Base-by-base conservation (phyloP, 352 stramenopile genomes). In the Phytophthora pisi region DNA sequence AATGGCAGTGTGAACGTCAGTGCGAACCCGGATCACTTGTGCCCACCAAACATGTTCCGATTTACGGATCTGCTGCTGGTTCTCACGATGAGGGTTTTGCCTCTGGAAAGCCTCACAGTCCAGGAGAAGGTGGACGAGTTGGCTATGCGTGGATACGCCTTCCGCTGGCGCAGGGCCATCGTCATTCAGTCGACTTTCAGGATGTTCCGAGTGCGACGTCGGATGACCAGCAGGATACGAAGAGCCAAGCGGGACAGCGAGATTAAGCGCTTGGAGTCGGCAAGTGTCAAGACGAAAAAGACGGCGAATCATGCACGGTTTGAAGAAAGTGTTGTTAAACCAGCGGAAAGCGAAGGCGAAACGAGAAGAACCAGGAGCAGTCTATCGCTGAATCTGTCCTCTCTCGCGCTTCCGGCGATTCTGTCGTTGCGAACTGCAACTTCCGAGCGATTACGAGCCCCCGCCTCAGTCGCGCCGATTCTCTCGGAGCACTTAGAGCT, bases 91-190 rank as follows among this genome's bases (percentile, higher is more conserved):
- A 77, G 87, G 26, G 83, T 90, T 30, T 64, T 93, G 2, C 87
- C 85, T 4, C 57, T 90, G 6, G 85, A 92, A 11, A 85, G 85
- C 38, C 64, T 92, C 28, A 92, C 87, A 1, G 84, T 95, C 1
- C 79, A 89, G 49, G 87, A 93, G 49, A 95, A 95, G 75, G 87
- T 95, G 5, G 82, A 93, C 46, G 87, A 95, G 47, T 66, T 95
- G 1, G 84, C 85, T 0, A 84, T 93, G 20, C 81, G 84, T 23
- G 77, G 81, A 5, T 93, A 92, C 51, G 82, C 90, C 8, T 81
- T 81, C 16, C 83, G 83, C 5, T 82, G 92, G 55, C 78, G 79
- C 9, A 77, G 78, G 5, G 77, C 82, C 3, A 68, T 95, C 36
- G 75, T 71, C 23, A 86, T 95, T 38, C 87, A 95, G 54, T 79